Conservation (phyloP, 2,329 filamentous ascomycete species). For the Hymenoscyphus fructigenus region DNA sequence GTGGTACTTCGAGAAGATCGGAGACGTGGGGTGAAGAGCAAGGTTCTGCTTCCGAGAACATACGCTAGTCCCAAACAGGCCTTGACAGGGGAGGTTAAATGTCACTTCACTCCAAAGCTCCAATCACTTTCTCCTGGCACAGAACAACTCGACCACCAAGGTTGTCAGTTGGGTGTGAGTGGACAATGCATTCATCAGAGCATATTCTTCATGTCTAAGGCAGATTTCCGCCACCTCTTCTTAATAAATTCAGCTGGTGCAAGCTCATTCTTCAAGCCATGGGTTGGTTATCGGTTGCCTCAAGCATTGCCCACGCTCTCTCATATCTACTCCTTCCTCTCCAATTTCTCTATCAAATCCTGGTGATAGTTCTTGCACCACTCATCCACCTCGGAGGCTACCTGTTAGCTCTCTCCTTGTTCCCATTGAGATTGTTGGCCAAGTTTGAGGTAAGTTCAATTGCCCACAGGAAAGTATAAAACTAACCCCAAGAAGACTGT, state of each 20-base stretch:
- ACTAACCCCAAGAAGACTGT: conserved; percentile 39
- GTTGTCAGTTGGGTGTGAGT: not conserved
- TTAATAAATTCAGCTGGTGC: too few relatives aligned
- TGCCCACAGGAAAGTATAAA: not conserved
- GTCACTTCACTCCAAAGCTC: too few relatives aligned
- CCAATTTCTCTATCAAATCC: conserved; percentile 20
- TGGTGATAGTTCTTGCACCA: conserved; percentile 28
- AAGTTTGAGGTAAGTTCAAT: conserved; percentile 33
- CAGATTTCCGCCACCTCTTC: not conserved
- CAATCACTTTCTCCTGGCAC: not conserved
- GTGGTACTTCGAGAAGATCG: too few relatives aligned
- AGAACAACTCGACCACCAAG: not conserved
- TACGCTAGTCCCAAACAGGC: too few relatives aligned
- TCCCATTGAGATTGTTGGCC: conserved; percentile 31
- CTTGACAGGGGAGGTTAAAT: too few relatives aligned
- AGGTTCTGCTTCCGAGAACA: too few relatives aligned
- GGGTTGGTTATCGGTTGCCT: conserved; percentile 24
- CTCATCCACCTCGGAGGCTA: conserved; percentile 30
- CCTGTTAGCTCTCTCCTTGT: conserved; percentile 21
- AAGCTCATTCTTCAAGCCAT: conserved; percentile 11
- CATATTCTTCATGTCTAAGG: not conserved
- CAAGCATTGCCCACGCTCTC: conserved; percentile 23
- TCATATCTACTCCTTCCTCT: conserved; percentile 30
- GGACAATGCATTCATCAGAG: not conserved
- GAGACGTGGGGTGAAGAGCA: too few relatives aligned